Percentiles rank a stretch among this genome's conserved stretches.
These are phyloP conservation scores for Tolypocladium nubicola DNA, from an alignment of 2,329 filamentous ascomycete species.

Conservation along the genomic window DNA sequence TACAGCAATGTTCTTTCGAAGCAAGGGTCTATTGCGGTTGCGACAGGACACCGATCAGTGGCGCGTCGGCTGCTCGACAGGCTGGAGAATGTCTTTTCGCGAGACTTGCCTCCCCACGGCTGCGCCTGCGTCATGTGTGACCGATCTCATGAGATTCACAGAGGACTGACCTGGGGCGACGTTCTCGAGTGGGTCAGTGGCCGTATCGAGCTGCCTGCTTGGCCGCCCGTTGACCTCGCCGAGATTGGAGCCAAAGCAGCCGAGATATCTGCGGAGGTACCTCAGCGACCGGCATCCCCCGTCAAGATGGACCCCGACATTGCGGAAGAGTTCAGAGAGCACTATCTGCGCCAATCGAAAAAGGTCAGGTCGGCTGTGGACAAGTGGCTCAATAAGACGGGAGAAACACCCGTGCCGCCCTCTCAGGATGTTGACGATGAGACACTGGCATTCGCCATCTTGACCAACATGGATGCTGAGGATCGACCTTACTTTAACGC, in stretches of 20 bases:
- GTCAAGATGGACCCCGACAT: slow-evolving; percentile 85
- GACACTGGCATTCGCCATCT: slow-evolving; percentile 83
- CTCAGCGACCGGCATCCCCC: slow-evolving; percentile 47
- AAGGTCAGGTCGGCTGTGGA: slow-evolving; percentile 90
- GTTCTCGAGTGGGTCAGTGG: slow-evolving; percentile 89
- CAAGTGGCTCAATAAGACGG: slow-evolving; percentile 76
- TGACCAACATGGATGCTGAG: slow-evolving; percentile 70
- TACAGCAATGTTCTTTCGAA: slow-evolving; percentile 73
- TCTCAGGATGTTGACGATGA: slow-evolving; percentile 90
- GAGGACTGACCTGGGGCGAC: slow-evolving; percentile 86
- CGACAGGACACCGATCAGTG: slow-evolving; percentile 91
- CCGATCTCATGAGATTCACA: slow-evolving; percentile 46
- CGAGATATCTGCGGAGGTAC: slow-evolving; percentile 49
- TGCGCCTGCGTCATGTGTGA: slow-evolving; percentile 82
- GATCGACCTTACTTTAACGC: slow-evolving; percentile 77
- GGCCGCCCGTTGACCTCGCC: slow-evolving; percentile 77
- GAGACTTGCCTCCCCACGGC: slow-evolving; percentile 79
- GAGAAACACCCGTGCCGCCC: slow-evolving; percentile 60
- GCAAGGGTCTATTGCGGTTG: slow-evolving; percentile 85
- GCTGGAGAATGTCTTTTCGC: slow-evolving; percentile 85
- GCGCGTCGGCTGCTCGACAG: slow-evolving; percentile 81
- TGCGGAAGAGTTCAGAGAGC: slow-evolving; percentile 83
- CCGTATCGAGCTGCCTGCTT: slow-evolving; percentile 70
- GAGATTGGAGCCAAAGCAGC: slow-evolving; percentile 50
- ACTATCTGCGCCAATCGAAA: slow-evolving; percentile 84